A percentile compares a stretch with the other conserved stretches of the same genome.
phyloP scores from a whole-genome alignment of 345 rosid genomes.

The Pugionium dolabratum region DNA sequence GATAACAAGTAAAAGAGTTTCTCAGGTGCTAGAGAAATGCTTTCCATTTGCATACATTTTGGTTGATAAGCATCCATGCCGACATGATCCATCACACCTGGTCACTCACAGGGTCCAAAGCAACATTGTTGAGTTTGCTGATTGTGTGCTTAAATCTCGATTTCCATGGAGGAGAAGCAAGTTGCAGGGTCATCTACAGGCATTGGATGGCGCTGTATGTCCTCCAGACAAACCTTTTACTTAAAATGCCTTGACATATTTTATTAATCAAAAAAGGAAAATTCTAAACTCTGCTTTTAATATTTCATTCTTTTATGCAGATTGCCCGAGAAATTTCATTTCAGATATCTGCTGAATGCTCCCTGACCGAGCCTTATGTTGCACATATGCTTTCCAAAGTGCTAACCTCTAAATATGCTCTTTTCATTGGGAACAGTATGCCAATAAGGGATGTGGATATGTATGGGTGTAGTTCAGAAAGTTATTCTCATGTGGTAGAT shows the following conservation, averaged over 20 bases:
- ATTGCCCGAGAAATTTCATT: constrained; percentile 68
- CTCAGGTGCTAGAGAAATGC: constrained; percentile 77
- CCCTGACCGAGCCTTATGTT: constrained; percentile 81
- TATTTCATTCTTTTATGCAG: constrained; percentile 47
- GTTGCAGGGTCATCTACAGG: constrained; percentile 53
- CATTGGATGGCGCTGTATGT: constrained; percentile 62
- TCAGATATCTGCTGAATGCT: constrained; percentile 59
- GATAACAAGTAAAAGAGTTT: constrained; percentile 79
- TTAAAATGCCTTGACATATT: neutral
- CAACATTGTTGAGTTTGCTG: constrained; percentile 61
- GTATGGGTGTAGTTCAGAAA: constrained; percentile 64
- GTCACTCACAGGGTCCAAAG: constrained; percentile 90
- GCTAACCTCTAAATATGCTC: constrained; percentile 63
- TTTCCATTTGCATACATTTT: constrained; percentile 69
- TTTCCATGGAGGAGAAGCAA: constrained; percentile 47
- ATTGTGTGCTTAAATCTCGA: constrained; percentile 51
- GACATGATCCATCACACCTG: constrained; percentile 92
- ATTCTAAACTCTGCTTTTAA: constrained; percentile 17
- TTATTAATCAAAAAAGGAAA: no score
- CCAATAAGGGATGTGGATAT: constrained; percentile 87
- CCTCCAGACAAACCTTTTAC: constrained; percentile 30
- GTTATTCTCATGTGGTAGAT: constrained; percentile 40
- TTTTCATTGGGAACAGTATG: constrained; percentile 96
- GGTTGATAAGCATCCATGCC: constrained; percentile 77
- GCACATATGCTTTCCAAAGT: constrained; percentile 62